A percentile compares a stretch with the other conserved stretches of the same genome.
Evolutionary conservation across 2,329 filamentous ascomycete genomes (phyloP).

Genomic region (Colletotrichum noveboracense): DNA sequence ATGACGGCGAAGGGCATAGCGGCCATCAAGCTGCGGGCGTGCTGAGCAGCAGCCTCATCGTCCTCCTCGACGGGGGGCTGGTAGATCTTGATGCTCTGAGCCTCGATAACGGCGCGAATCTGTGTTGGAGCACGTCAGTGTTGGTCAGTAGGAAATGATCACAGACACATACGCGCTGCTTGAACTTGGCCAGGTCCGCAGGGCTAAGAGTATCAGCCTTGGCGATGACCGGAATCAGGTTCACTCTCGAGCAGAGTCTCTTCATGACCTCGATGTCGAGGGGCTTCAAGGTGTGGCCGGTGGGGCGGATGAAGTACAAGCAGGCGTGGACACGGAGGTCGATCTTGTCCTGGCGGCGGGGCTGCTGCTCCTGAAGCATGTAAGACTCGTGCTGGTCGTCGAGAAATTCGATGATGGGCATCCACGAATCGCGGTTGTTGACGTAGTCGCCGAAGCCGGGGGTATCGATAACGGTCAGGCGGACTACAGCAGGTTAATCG

Average conservation of each 20-base stretch:
- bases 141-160: not conserved
- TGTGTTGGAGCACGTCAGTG: conserved; percentile 40
- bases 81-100: conserved; percentile 99
- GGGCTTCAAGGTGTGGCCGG: conserved; percentile 97
- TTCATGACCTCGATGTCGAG: conserved; percentile 99
- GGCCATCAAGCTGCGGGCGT: conserved; percentile 91
- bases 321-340: conserved; percentile 98
- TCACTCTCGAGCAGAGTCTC: conserved; percentile 95
- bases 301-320: conserved; percentile 98
- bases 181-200: conserved; percentile 89
- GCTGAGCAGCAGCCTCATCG: conserved; percentile 93
- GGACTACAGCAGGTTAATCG: conserved; percentile 65
- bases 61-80: conserved; percentile 97
- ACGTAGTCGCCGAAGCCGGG: conserved; percentile 99
- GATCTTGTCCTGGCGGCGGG: conserved; percentile 97
- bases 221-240: conserved; percentile 96
- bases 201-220: conserved; percentile 99
- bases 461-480: conserved; percentile 97
- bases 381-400: conserved; percentile 99
- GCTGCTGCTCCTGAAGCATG: conserved; percentile 99
- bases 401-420: conserved; percentile 99
- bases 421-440: conserved; percentile 99
- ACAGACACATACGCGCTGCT: conserved; percentile 76
- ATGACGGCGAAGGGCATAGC: conserved; percentile 99
- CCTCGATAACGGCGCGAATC: conserved; percentile 95